Evolutionary conservation across 192 early-diverging fungal species (phyloP), one percentile per base, ranked within the genome.

Genomic region (Coemansia sp.): DNA sequence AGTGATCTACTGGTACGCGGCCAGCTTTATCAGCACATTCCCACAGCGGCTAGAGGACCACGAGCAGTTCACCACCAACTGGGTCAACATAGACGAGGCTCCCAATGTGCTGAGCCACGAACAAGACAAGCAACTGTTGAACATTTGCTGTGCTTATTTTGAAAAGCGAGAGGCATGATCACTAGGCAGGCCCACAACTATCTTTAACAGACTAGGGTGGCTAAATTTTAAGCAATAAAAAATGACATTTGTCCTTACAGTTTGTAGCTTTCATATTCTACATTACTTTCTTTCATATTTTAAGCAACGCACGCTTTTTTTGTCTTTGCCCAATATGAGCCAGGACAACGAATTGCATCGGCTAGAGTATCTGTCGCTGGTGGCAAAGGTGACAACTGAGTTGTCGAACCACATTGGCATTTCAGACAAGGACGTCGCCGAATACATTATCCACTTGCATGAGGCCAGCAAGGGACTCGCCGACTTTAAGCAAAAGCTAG

Each of bases 391-490:
- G 45, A 86, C 92, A 37, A 92, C 86, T 62, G 97, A 99, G 82
- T 83, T 99, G 20, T 83, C 89, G 22, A 98, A 98, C 81, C 97
- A 99, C 71, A 91, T 86, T 37, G 93, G 93, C 9, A 85, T 97
- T 65, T 88, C 91, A 41, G 96, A 98, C 84, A 95, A 93, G 75
- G 88, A 88, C 27, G 71, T 91, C 53, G 94, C 97, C 61, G 97
- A 99, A 69, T 99, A 92, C 68, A 86, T 99, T 45, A 89, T 99
- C 41, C 85, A 91, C 66, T 68, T 97, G 29, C 95, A 99, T 69
- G 86, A 86, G 32, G 78, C 91, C 73, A 86, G 85, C 65, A 84
- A 78, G 55, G 82, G 74, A 61, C 78, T 89, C 50, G 74, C 47
- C 35, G 80, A 79, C 20, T 99, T 95, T 77, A 90, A 91, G 55